Percentiles rank a stretch among this genome's conserved stretches.
Conservation (phyloP, 164 flowering plant genomes). For the Vitis riparia region DNA sequence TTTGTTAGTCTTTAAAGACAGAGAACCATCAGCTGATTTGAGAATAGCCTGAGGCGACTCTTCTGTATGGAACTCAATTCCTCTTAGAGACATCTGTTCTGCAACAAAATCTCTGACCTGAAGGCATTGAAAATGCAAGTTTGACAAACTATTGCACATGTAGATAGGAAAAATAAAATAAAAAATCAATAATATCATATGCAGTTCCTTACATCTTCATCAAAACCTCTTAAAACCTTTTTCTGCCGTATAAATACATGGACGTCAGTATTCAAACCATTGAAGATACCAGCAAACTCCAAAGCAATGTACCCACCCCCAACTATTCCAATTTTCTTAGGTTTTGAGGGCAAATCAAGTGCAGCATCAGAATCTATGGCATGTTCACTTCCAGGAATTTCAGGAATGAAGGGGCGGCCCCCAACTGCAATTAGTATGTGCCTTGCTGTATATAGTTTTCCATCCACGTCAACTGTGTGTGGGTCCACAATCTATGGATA, state of each 20-base stretch:
- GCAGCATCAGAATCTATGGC: slow-evolving; percentile 97
- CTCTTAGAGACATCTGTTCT: slow-evolving; percentile 91
- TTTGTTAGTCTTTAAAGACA: slow-evolving; percentile 84
- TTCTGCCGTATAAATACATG: slow-evolving; percentile 95
- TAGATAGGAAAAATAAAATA: background rate
- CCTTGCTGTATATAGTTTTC: slow-evolving; percentile 79
- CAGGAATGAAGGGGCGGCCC: slow-evolving; percentile 90
- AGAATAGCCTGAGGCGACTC: slow-evolving; percentile 82
- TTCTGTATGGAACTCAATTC: slow-evolving; percentile 89
- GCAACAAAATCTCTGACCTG: slow-evolving; percentile 92
- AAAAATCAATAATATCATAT: background rate
- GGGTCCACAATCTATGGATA: slow-evolving; percentile 72
- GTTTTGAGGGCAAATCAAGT: slow-evolving; percentile 90
- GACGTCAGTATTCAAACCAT: slow-evolving; percentile 85
- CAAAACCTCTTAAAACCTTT: slow-evolving; percentile 89
- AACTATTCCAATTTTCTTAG: slow-evolving; percentile 85
- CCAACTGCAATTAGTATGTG: slow-evolving; percentile 92
- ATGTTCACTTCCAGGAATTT: slow-evolving; percentile 89
- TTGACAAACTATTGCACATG: background rate
- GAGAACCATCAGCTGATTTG: slow-evolving; percentile 72
- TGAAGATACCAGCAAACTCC: slow-evolving; percentile 98
- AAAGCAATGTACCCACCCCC: slow-evolving; percentile 98
- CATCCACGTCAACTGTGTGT: slow-evolving; percentile 92
- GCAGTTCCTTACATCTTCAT: slow-evolving; percentile 75
- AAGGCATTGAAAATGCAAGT: slow-evolving; percentile 8